phyloP scores from a whole-genome alignment of 23 red algal genomes.

The Gracilaria gracilis region DNA sequence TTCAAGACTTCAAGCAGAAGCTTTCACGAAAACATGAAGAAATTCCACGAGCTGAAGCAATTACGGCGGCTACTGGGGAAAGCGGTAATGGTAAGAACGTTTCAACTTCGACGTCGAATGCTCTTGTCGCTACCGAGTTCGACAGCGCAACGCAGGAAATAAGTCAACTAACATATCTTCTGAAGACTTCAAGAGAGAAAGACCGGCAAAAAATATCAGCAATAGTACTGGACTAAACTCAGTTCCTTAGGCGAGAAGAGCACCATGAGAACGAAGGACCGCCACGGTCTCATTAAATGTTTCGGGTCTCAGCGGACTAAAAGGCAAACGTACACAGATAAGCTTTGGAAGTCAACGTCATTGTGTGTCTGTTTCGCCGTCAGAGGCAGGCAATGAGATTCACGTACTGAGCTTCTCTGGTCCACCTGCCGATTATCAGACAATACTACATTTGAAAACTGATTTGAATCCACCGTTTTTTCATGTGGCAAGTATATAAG shows the following conservation, averaged over 20 bases:
- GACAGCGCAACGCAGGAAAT: not conserved
- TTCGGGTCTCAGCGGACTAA: not conserved
- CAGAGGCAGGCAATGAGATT: not conserved
- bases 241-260: slow-evolving; percentile 9
- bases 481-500: not conserved
- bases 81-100: not conserved
- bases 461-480: slow-evolving; percentile 1
- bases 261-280: no score
- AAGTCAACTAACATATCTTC: slow-evolving; percentile 57
- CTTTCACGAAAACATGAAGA: slow-evolving; percentile 47
- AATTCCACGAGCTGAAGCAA: slow-evolving; percentile 39
- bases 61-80: slow-evolving; percentile 3
- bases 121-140: slow-evolving; percentile 37
- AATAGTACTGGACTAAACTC: not conserved
- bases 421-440: not conserved
- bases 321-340: not conserved
- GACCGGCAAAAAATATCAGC: not conserved
- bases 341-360: not conserved
- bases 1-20: slow-evolving; percentile 49
- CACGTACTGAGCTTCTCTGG: not conserved
- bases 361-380: not conserved
- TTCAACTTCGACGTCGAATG: not conserved
- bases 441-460: not conserved
- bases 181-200: slow-evolving; percentile 48
- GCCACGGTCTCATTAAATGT: not conserved